Evolutionary conservation across 192 early-diverging fungal genomes (phyloP).

Genomic region (Helicostylum pulchrum): DNA sequence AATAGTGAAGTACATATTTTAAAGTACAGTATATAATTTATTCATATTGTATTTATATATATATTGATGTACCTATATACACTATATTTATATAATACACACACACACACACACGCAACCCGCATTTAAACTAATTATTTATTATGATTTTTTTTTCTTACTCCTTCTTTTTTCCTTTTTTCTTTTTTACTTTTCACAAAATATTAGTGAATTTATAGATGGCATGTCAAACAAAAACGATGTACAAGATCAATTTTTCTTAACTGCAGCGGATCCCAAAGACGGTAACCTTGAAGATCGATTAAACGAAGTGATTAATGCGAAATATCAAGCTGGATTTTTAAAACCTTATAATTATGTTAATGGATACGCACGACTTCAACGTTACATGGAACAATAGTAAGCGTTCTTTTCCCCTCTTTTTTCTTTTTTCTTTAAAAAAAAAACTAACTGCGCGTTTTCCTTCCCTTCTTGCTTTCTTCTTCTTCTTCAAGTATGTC

Average conservation of each 20-base stretch:
- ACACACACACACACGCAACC: neutral
- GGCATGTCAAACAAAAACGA: constrained; percentile 10
- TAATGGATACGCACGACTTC: constrained; percentile 84
- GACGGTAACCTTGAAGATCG: constrained; percentile 90
- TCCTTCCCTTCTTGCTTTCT: neutral
- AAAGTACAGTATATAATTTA: neutral
- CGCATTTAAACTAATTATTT: neutral
- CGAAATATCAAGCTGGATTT: constrained; percentile 94
- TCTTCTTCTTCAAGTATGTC: constrained; percentile 54
- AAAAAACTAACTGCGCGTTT: no score
- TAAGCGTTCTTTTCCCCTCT: constrained; percentile 19
- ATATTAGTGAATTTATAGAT: constrained; percentile 12
- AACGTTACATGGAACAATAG: constrained; percentile 87
- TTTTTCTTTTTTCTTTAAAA: neutral
- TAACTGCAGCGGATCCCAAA: constrained; percentile 89
- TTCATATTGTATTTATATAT: no score
- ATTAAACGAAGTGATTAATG: constrained; percentile 88
- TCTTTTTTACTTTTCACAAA: neutral
- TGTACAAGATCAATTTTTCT: constrained; percentile 72
- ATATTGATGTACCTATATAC: neutral
- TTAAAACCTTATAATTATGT: constrained; percentile 97
- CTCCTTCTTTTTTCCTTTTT: neutral
- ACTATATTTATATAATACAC: neutral
- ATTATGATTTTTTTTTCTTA: neutral
- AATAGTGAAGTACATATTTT: constrained; percentile 1